These are phyloP conservation scores for Candida sonorensis DNA, from an alignment of 805 yeast species.

Conservation along the genomic window DNA sequence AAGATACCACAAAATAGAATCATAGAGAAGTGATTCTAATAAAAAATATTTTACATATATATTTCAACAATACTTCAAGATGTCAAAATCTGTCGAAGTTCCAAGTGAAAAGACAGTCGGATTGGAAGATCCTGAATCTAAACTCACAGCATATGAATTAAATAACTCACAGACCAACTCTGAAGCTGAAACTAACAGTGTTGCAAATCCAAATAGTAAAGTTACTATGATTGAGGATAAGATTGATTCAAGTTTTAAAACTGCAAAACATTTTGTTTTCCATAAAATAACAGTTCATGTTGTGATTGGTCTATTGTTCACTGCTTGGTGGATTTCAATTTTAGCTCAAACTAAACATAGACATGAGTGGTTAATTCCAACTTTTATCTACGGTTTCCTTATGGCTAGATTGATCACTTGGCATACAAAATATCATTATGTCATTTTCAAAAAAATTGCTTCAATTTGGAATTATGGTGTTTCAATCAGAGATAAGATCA, in stretches of 20 bases:
- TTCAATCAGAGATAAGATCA: constrained; percentile 29
- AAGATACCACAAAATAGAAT: too few species aligned
- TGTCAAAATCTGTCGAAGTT: background rate
- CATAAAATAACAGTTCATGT: constrained; percentile 3
- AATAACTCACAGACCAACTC: constrained; percentile 1
- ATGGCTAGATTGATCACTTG: constrained; percentile 38
- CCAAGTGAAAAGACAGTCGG: background rate
- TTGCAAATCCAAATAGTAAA: background rate
- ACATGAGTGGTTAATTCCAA: constrained; percentile 41
- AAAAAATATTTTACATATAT: too few species aligned
- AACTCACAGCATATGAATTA: constrained; percentile 2
- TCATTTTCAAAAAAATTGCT: constrained; percentile 13
- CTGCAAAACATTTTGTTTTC: constrained; percentile 1
- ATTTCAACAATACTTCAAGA: background rate
- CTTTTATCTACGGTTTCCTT: constrained; percentile 33
- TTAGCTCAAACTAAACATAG: constrained; percentile 35
- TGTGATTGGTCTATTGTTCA: constrained; percentile 9
- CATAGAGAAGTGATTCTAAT: too few species aligned
- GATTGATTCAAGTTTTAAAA: background rate
- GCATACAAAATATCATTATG: constrained; percentile 27
- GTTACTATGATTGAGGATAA: too few species aligned
- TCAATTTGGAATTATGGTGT: constrained; percentile 27
- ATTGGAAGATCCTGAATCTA: background rate
- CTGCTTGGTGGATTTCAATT: constrained; percentile 38
- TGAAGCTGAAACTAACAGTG: background rate